These are phyloP conservation scores for Rhizopogon salebrosus DNA, from an alignment of 768 basidiomycete genomes.

Conservation along the genomic window DNA sequence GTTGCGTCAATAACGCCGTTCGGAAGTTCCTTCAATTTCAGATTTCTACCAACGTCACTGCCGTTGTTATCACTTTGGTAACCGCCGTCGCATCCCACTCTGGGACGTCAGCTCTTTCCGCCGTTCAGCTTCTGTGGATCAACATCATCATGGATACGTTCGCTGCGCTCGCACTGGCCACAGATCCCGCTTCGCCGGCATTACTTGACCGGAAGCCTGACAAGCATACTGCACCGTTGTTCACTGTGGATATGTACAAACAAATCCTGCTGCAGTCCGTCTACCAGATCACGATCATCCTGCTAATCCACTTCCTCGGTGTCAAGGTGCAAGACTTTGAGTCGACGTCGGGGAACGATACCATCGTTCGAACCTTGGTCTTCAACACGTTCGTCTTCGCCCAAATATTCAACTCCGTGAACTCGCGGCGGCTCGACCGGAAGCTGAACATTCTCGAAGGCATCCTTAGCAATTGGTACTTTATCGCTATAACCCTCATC, in stretches of 20 bases:
- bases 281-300: conserved; percentile 77
- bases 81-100: conserved; percentile 75
- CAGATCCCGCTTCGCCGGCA: conserved; percentile 82
- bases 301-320: conserved; percentile 88
- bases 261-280: conserved; percentile 87
- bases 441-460: conserved; percentile 88
- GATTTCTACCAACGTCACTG: conserved; percentile 90
- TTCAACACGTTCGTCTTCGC: conserved; percentile 99
- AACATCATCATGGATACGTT: conserved; percentile 99
- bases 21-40: conserved; percentile 98
- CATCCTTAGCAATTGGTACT: conserved; percentile 73
- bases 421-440: conserved; percentile 82
- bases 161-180: conserved; percentile 94
- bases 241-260: conserved; percentile 95
- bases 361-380: conserved; percentile 74
- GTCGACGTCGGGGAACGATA: conserved; percentile 27
- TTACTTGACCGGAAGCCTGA: conserved; percentile 90
- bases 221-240: conserved; percentile 85
- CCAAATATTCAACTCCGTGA: conserved; percentile 95
- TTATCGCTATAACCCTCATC: conserved; percentile 78
- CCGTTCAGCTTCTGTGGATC: conserved; percentile 97
- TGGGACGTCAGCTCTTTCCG: conserved; percentile 82
- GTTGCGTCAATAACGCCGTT: conserved; percentile 96
- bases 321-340: conserved; percentile 59
- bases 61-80: conserved; percentile 90